phyloP scores from a whole-genome alignment of 2,329 filamentous ascomycete genomes.

The Fusarium marasasianum region DNA sequence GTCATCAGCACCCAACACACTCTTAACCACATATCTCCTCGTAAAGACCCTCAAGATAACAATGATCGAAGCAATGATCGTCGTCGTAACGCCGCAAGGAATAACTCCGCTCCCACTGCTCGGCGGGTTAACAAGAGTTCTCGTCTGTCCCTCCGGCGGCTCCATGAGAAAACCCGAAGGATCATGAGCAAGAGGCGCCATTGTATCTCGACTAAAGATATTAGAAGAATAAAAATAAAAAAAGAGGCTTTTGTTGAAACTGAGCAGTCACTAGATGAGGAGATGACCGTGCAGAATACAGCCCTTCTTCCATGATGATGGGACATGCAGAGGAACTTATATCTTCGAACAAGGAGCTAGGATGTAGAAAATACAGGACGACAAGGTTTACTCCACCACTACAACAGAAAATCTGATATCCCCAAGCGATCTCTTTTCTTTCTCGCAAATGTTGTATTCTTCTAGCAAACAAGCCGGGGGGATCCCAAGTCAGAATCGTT shows the following conservation, averaged over 20 bases:
- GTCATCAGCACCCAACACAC: constrained; percentile 42
- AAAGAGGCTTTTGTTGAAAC: background rate
- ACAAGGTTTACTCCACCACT: constrained; percentile 12
- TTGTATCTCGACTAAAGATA: background rate
- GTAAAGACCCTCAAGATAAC: constrained; percentile 43
- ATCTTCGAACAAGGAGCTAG: constrained; percentile 12
- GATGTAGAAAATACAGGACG: constrained; percentile 1
- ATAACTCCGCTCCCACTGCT: constrained; percentile 37
- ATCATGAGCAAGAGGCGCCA: constrained; percentile 68
- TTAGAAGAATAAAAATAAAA: background rate
- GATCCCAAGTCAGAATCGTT: constrained; percentile 33
- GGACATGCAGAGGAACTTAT: constrained; percentile 29
- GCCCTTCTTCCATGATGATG: background rate
- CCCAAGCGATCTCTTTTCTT: background rate
- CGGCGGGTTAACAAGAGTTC: constrained; percentile 33
- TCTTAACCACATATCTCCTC: constrained; percentile 42
- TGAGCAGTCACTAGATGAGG: constrained; percentile 12
- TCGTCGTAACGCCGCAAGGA: constrained; percentile 36
- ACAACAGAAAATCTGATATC: constrained; percentile 14
- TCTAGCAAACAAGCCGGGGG: constrained; percentile 1
- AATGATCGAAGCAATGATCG: constrained; percentile 33
- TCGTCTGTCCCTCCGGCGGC: constrained; percentile 38
- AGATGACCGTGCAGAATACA: constrained; percentile 11
- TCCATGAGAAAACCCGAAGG: constrained; percentile 36
- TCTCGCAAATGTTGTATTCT: background rate